phyloP scores from a whole-genome alignment of 768 basidiomycete genomes.

The Hypsizygus marmoreus region DNA sequence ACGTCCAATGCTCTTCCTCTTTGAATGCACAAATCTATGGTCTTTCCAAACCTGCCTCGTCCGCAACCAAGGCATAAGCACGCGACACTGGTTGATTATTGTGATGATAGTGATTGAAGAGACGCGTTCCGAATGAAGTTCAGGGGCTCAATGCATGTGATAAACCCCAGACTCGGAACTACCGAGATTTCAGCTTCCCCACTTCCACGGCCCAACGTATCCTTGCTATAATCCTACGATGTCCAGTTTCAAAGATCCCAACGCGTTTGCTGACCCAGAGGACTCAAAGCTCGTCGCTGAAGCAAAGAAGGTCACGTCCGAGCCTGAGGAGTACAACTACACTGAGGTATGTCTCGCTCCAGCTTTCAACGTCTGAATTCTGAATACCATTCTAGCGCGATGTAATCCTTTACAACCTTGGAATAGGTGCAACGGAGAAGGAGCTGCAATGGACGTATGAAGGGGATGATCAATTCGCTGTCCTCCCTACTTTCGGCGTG shows the following conservation, averaged over 20 bases:
- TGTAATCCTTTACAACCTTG: constrained; percentile 93
- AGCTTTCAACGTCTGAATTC: neutral
- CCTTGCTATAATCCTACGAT: no score
- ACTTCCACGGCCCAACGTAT: neutral
- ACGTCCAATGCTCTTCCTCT: no score
- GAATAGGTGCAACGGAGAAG: constrained; percentile 89
- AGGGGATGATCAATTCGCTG: constrained; percentile 80
- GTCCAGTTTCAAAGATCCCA: constrained; percentile 43
- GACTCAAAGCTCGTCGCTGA: constrained; percentile 82
- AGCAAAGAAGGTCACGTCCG: constrained; percentile 66
- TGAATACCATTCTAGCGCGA: constrained; percentile 51
- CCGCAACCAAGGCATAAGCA: no score
- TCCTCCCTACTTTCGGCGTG: constrained; percentile 93
- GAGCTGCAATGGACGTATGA: constrained; percentile 94
- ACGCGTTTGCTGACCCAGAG: constrained; percentile 70
- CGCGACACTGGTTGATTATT: no score
- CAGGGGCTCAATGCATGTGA: no score
- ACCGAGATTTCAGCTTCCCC: neutral
- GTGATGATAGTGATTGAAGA: no score
- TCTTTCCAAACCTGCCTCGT: no score
- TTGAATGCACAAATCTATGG: no score
- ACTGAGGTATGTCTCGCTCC: constrained; percentile 51
- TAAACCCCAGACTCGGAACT: no score
- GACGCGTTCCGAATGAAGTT: no score
- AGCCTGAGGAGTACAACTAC: constrained; percentile 68